These are phyloP conservation scores for Pythium apleroticum DNA, from an alignment of 352 stramenopile species.

Conservation along the genomic window DNA sequence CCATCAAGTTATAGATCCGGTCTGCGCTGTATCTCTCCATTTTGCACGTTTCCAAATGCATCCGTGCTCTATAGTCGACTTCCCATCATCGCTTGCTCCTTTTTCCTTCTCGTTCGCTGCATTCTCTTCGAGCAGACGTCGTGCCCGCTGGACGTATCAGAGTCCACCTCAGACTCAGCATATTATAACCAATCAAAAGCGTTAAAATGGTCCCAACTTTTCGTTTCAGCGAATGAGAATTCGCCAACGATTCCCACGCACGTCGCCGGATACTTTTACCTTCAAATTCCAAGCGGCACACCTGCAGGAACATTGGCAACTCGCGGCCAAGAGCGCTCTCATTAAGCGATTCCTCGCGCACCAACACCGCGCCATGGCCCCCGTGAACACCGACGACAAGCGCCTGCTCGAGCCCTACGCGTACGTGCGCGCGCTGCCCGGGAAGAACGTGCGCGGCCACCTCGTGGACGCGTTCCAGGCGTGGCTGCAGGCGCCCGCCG, in stretches of 20 bases:
- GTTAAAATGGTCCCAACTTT: background rate
- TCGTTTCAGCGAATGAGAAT: slow-evolving; percentile 11
- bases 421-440: slow-evolving; percentile 84
- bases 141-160: background rate
- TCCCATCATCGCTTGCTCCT: background rate
- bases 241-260: slow-evolving; percentile 5
- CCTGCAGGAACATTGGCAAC: slow-evolving; percentile 13
- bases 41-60: background rate
- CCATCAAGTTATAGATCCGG: slow-evolving; percentile 23
- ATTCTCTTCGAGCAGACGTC: background rate
- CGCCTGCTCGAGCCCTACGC: slow-evolving; percentile 86
- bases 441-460: slow-evolving; percentile 88
- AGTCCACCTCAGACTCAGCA: background rate
- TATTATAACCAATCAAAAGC: slow-evolving; percentile 20
- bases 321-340: background rate
- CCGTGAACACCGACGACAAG: slow-evolving; percentile 38
- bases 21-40: background rate
- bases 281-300: slow-evolving; percentile 12
- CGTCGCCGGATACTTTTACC: slow-evolving; percentile 18
- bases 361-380: slow-evolving; percentile 23
- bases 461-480: slow-evolving; percentile 90
- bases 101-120: background rate
- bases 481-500: slow-evolving; percentile 64
- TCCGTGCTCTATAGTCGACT: background rate
- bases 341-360: background rate